These are phyloP conservation scores for Logfia minima DNA, from an alignment of 129 eudicot species.

Conservation along the genomic window DNA sequence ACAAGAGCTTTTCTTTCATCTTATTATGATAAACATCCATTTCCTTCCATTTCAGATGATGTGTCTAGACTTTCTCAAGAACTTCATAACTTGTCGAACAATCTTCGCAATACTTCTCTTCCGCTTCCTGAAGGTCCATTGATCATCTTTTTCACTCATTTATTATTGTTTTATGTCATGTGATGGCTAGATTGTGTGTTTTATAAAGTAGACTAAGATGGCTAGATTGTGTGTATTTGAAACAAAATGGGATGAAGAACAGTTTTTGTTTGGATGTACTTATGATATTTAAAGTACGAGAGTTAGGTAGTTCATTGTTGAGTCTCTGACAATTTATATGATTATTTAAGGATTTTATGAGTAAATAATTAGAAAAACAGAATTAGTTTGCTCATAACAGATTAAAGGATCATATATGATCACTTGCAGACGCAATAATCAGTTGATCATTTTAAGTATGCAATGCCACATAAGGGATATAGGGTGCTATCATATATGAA, in stretches of 20 bases:
- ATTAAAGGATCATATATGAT: too few relatives aligned
- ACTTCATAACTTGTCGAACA: slow-evolving; percentile 44
- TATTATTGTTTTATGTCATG: neutral
- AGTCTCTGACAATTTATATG: neutral
- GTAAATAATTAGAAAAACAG: neutral
- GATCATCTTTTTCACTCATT: neutral
- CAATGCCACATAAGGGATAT: too few relatives aligned
- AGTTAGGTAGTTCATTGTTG: neutral
- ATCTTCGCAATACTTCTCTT: slow-evolving; percentile 35
- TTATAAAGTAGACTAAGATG: neutral
- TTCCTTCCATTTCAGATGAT: slow-evolving; percentile 53
- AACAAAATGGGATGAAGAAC: neutral
- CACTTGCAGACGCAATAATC: too few relatives aligned
- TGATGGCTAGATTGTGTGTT: neutral
- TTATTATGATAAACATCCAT: slow-evolving; percentile 71
- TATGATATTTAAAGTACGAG: neutral
- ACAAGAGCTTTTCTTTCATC: slow-evolving; percentile 69
- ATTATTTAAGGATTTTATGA: neutral
- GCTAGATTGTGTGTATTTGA: neutral
- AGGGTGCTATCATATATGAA: too few relatives aligned
- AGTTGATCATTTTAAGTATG: too few relatives aligned
- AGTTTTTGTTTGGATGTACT: neutral
- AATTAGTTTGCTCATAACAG: neutral
- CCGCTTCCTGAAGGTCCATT: slow-evolving; percentile 58
- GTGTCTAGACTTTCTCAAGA: slow-evolving; percentile 53